A percentile compares a stretch with the other conserved stretches of the same genome.
Conservation (phyloP, 805 yeast genomes). For the Candida nitratophila region DNA sequence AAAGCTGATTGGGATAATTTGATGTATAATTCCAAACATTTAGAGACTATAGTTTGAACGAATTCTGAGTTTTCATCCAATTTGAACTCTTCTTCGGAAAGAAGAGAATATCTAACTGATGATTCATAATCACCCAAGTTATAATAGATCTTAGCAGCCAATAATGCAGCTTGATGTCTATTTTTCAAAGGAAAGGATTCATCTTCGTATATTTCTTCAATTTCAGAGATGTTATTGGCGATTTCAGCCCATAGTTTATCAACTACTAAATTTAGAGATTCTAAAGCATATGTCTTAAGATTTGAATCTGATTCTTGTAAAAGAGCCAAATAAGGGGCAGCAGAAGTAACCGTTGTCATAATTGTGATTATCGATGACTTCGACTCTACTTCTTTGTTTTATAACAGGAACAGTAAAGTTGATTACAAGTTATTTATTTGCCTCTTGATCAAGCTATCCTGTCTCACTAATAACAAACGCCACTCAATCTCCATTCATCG, state of each 20-base stretch:
- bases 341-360: constrained; percentile 43
- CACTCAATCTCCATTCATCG: too few species aligned
- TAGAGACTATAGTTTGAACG: constrained; percentile 88
- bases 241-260: constrained; percentile 97
- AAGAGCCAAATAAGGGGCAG: constrained; percentile 88
- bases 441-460: too few species aligned
- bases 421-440: too few species aligned
- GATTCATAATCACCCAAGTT: constrained; percentile 91
- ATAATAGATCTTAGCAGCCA: constrained; percentile 85
- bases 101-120: constrained; percentile 82
- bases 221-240: constrained; percentile 79
- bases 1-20: constrained; percentile 43
- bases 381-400: too few species aligned
- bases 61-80: constrained; percentile 73
- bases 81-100: constrained; percentile 76
- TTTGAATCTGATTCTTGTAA: constrained; percentile 73
- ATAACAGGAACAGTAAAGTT: too few species aligned
- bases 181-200: constrained; percentile 51
- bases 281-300: constrained; percentile 78
- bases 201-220: constrained; percentile 90
- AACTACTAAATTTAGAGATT: constrained; percentile 72
- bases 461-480: too few species aligned
- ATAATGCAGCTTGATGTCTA: constrained; percentile 79
- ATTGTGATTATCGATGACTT: not conserved
- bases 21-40: constrained; percentile 83